phyloP scores from a whole-genome alignment of 306 rosid species.

The Fragaria nilgerrensis region DNA sequence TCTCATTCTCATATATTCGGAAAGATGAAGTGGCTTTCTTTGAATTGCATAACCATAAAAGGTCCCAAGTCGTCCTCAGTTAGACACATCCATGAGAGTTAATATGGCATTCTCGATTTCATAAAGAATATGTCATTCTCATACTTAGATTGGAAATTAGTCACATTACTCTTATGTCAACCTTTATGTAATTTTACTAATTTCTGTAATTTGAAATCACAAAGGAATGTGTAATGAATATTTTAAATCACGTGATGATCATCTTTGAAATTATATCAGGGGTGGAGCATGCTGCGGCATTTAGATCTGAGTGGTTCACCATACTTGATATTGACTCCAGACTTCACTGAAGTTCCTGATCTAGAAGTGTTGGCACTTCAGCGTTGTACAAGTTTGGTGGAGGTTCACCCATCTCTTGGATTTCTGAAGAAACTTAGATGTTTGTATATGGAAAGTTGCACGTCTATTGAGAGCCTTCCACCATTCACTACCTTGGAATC shows the following conservation, averaged over 20 bases:
- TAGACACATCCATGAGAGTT: not conserved
- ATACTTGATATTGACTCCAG: not conserved
- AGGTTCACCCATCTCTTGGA: slow-evolving; percentile 18
- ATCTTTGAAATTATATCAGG: not conserved
- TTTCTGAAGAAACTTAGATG: not conserved
- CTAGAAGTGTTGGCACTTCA: slow-evolving; percentile 15
- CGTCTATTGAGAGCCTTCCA: not conserved
- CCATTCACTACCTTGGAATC: not conserved
- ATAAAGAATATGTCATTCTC: too few species aligned
- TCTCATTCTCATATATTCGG: too few species aligned
- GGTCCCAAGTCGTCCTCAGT: not conserved
- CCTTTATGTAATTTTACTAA: not conserved
- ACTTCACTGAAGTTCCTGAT: not conserved
- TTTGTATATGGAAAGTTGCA: slow-evolving; percentile 7
- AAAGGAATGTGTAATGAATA: not conserved
- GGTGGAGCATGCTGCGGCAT: not conserved
- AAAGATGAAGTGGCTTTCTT: too few species aligned
- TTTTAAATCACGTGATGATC: not conserved
- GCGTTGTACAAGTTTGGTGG: slow-evolving; percentile 13
- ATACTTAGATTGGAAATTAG: not conserved
- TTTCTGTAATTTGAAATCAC: not conserved
- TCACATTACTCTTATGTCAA: not conserved
- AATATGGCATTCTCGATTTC: too few species aligned
- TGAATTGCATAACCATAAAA: too few species aligned
- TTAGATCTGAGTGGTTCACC: not conserved